Percentiles rank a stretch among this genome's conserved stretches.
These are phyloP conservation scores for Liriodendron chinense DNA, from an alignment of 164 flowering plant genomes.

Conservation along the genomic window DNA sequence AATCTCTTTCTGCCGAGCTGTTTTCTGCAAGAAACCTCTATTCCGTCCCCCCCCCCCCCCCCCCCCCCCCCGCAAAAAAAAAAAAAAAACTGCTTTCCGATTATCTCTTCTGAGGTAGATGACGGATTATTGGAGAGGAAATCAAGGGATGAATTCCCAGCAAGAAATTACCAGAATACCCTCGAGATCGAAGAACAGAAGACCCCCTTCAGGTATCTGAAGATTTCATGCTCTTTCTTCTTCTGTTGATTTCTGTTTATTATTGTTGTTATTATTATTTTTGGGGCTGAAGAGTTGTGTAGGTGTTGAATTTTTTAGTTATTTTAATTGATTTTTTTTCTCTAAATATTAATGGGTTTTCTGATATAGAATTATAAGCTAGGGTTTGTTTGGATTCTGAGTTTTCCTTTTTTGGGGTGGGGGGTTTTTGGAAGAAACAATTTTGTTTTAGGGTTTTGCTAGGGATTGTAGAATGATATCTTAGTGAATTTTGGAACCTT, in stretches of 20 bases:
- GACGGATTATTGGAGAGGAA: conserved; percentile 17
- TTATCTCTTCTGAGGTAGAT: background rate
- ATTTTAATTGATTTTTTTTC: no score
- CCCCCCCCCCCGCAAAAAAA: no score
- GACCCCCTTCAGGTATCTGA: conserved; percentile 20
- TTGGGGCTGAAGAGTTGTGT: background rate
- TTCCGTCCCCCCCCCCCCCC: no score
- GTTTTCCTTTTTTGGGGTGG: no score
- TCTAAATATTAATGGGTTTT: no score
- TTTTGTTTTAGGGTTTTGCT: no score
- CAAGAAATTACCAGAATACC: background rate
- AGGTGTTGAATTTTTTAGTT: background rate
- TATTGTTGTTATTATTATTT: background rate
- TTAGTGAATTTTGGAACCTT: no score
- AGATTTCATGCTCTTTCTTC: background rate
- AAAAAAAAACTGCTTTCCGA: background rate
- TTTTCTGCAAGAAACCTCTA: background rate
- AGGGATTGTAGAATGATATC: no score
- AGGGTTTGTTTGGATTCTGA: background rate
- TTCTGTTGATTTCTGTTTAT: background rate
- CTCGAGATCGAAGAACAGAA: conserved; percentile 14
- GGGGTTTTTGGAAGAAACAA: no score
- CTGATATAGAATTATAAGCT: background rate
- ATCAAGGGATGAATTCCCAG: conserved; percentile 3
- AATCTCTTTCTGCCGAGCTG: background rate